A percentile compares a stretch with the other conserved stretches of the same genome.
Conservation (phyloP, 345 rosid genomes). For the Combretum micranthum region DNA sequence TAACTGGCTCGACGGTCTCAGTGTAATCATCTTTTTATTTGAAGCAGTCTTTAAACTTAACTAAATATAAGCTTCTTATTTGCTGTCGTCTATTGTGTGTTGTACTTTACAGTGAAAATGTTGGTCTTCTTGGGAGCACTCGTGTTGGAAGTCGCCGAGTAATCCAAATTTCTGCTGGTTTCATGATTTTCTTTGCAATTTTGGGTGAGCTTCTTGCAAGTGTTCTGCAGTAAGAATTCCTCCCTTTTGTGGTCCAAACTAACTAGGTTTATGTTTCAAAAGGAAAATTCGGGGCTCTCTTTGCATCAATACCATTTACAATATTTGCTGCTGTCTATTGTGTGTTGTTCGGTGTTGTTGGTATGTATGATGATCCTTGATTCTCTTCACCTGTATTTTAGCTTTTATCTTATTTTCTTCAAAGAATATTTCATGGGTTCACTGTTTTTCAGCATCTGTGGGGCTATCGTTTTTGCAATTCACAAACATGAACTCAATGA, state of each 20-base stretch:
- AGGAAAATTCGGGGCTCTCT: conserved; percentile 97
- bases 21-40: conserved; percentile 39
- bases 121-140: conserved; percentile 95
- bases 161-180: conserved; percentile 93
- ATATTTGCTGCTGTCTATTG: conserved; percentile 90
- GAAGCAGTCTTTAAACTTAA: no score
- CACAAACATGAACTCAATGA: conserved; percentile 98
- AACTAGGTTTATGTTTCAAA: conserved; percentile 9
- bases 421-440: background rate
- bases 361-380: conserved; percentile 24
- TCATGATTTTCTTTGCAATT: conserved; percentile 96
- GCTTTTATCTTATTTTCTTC: background rate
- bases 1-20: conserved; percentile 77
- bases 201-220: conserved; percentile 42
- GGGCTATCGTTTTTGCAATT: conserved; percentile 95
- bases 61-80: no score
- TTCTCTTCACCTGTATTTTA: background rate
- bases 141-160: conserved; percentile 96
- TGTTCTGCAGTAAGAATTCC: background rate
- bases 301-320: conserved; percentile 95
- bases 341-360: conserved; percentile 86
- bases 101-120: conserved; percentile 60
- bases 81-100: no score
- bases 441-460: conserved; percentile 60
- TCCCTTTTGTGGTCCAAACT: background rate